phyloP scores from a whole-genome alignment of 306 rosid genomes.

The Fragaria iinumae region DNA sequence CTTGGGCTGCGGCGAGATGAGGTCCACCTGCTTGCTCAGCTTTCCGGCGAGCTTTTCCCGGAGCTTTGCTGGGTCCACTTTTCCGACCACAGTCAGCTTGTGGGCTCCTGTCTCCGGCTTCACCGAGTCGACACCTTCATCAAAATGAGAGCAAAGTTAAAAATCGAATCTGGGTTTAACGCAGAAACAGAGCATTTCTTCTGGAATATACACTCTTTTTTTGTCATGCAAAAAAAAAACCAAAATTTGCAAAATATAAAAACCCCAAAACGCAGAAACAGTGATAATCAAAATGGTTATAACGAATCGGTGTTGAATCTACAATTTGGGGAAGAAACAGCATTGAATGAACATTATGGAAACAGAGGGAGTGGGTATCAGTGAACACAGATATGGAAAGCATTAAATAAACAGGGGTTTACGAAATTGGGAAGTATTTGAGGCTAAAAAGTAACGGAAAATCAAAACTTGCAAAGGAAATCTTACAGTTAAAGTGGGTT shows the following conservation, averaged over 20 bases:
- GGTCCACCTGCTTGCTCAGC: constrained; percentile 60
- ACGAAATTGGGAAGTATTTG: background rate
- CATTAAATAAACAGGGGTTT: background rate
- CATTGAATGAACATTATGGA: background rate
- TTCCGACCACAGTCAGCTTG: constrained; percentile 59
- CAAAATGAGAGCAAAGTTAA: background rate
- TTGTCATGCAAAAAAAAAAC: constrained; percentile 4
- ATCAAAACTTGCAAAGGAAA: background rate
- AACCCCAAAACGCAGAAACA: background rate
- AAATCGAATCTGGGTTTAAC: constrained; percentile 6
- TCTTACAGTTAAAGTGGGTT: background rate
- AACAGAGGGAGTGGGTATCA: background rate
- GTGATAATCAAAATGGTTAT: background rate
- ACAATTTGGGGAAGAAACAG: background rate
- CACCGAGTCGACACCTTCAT: constrained; percentile 47
- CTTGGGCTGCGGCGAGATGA: constrained; percentile 51
- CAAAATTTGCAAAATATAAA: background rate
- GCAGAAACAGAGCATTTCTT: background rate
- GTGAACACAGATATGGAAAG: constrained; percentile 6
- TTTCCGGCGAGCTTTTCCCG: constrained; percentile 42
- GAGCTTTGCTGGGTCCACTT: constrained; percentile 48
- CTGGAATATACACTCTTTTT: background rate
- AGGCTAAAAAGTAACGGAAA: background rate
- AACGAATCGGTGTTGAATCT: background rate
- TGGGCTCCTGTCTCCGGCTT: constrained; percentile 40